phyloP scores from a whole-genome alignment of 768 basidiomycete species.

The Lepiota venenata region DNA sequence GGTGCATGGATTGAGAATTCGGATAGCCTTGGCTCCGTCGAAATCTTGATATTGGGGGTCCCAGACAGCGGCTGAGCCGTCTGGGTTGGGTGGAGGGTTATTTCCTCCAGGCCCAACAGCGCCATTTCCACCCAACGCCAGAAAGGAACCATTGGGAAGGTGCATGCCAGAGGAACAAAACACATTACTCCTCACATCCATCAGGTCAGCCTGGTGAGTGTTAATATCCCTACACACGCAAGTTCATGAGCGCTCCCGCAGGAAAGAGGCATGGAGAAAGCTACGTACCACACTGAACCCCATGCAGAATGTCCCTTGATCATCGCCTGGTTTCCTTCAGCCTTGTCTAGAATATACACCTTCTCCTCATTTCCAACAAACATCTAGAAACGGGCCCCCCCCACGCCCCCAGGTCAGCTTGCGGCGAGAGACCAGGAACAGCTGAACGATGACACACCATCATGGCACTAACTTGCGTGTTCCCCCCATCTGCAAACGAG shows the following conservation, averaged over 20 bases:
- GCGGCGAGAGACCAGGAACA: no score
- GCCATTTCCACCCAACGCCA: constrained; percentile 75
- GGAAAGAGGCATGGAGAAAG: neutral
- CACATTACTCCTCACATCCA: constrained; percentile 71
- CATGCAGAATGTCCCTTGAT: constrained; percentile 72
- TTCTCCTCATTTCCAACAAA: constrained; percentile 77
- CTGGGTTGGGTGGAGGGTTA: constrained; percentile 45
- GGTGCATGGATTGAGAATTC: constrained; percentile 77
- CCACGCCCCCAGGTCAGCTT: neutral
- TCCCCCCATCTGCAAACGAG: constrained; percentile 13
- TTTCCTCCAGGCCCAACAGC: constrained; percentile 67
- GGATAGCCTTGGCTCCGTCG: constrained; percentile 78
- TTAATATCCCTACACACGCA: constrained; percentile 50
- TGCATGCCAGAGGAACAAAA: constrained; percentile 89
- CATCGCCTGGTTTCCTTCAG: constrained; percentile 66
- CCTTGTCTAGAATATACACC: constrained; percentile 90
- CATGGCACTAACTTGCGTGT: constrained; percentile 14
- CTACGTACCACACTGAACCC: constrained; percentile 61
- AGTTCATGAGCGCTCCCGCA: neutral
- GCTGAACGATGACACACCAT: constrained; percentile 8
- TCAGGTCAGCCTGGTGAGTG: constrained; percentile 52
- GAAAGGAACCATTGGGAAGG: constrained; percentile 74
- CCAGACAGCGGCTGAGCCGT: constrained; percentile 46
- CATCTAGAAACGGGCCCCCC: constrained; percentile 40
- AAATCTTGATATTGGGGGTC: constrained; percentile 74